Base-by-base conservation (phyloP, 495 filamentous ascomycete species). In the Pyrenula massariospora region DNA sequence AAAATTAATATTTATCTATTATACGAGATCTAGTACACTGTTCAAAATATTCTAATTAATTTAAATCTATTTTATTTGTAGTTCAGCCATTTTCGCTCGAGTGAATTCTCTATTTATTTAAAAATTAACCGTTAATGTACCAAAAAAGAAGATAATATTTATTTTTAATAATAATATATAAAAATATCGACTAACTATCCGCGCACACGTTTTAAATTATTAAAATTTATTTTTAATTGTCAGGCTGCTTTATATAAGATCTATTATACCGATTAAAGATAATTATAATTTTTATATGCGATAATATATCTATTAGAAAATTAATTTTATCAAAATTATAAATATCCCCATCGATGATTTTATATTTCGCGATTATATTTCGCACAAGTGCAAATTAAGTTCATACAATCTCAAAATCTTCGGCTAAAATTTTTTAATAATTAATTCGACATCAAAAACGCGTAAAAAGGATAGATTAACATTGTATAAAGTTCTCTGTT, bases 241-340 rank as follows among this genome's bases (percentile, higher is more conserved):
- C 64, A 56, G 63, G 68, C 62, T 77, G 62, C 49, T 60, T 57
- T 50, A 59, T 25, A 24, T 55, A 62, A 21, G 59, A 56, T 51
- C 58, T 58, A 52, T 55, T 50, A 58, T 10, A 12, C 23, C 58
- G 55, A 52, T 73, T 57, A 52, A 61, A 57, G 22, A 57, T 54
- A 53, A 58, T 72, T 58, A 71, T 53, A 56, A 73, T 66, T 56
- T 64, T 63, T 25, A 49, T 57, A 55, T 60, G 58, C 15, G 50
- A 25, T 57, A 70, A 66, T 48, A 70, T 52, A 22, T 66, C 68
- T 55, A 77, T 75, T 48, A 65, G 48, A 65, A 76, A 68, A 57
- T 70, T 61, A 56, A 64, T 70, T 61, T 78, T 65, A 58, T 78
- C 66, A 59, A 78, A 76, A 59, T 76, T 78, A 56, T 72, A 73